These are phyloP conservation scores for Apocynum venetum DNA, from an alignment of 257 asterid genomes.

Conservation along the genomic window DNA sequence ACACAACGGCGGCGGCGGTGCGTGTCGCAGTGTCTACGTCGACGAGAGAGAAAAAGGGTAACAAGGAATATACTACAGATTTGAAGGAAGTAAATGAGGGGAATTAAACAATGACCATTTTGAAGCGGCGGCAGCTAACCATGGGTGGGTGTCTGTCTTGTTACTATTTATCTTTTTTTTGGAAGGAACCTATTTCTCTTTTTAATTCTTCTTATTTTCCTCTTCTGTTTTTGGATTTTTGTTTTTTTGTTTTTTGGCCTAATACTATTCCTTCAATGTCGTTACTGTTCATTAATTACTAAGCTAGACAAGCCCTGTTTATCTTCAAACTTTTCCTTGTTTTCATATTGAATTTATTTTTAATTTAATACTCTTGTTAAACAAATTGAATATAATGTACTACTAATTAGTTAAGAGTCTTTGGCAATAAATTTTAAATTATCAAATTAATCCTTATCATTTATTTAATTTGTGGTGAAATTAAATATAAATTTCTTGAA, in stretches of 20 bases:
- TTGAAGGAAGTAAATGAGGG: slow-evolving; percentile 19
- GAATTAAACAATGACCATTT: slow-evolving; percentile 5
- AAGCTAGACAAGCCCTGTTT: too few species aligned
- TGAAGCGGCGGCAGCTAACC: slow-evolving; percentile 21
- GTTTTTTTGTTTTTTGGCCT: too few species aligned
- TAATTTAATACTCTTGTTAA: too few species aligned
- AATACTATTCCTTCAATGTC: neutral
- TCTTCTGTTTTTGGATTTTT: too few species aligned
- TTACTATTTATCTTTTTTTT: slow-evolving; percentile 26
- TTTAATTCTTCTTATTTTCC: neutral
- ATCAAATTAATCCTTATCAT: too few species aligned
- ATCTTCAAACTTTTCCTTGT: too few species aligned
- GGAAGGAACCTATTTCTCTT: slow-evolving; percentile 15
- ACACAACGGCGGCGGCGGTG: slow-evolving; percentile 26
- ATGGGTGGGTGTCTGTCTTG: neutral
- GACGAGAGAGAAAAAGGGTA: neutral
- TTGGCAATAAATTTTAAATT: too few species aligned
- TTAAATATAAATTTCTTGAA: too few species aligned
- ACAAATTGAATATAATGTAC: too few species aligned
- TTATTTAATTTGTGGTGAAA: too few species aligned
- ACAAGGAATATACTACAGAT: slow-evolving; percentile 5
- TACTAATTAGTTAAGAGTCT: too few species aligned
- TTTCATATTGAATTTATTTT: too few species aligned
- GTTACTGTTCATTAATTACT: neutral
- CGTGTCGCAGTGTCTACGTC: neutral